Conservation (phyloP, 2,329 filamentous ascomycete genomes). For the Mollisia scopiformis region DNA sequence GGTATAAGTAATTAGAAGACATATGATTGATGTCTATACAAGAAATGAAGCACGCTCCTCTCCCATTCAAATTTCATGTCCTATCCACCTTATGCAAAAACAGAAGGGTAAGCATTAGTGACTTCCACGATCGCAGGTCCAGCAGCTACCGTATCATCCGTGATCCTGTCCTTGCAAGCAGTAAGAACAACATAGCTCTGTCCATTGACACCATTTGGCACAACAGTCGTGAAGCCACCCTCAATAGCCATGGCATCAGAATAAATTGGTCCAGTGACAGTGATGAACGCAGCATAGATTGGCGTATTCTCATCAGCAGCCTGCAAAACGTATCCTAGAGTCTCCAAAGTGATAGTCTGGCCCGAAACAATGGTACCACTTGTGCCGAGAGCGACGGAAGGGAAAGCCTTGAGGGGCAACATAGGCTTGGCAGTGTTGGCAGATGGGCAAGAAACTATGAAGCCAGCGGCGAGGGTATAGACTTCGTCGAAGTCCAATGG, state of each 20-base stretch:
- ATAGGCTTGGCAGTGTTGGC: conserved; percentile 43
- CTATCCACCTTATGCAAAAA: not conserved
- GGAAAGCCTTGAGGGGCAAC: conserved; percentile 64
- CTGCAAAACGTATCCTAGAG: conserved; percentile 28
- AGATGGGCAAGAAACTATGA: conserved; percentile 59
- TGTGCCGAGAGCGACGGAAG: conserved; percentile 43
- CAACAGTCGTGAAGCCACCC: conserved; percentile 31
- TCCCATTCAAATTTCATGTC: not conserved
- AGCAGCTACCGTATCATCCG: conserved; percentile 41
- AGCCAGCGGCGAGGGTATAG: conserved; percentile 65
- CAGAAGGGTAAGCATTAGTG: conserved; percentile 19
- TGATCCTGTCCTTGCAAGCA: conserved; percentile 37
- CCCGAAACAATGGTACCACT: conserved; percentile 22
- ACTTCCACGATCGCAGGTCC: conserved; percentile 39
- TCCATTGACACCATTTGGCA: conserved; percentile 40
- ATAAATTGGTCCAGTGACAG: conserved; percentile 42
- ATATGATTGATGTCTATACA: not conserved
- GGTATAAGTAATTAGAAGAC: not conserved
- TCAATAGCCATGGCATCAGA: conserved; percentile 29
- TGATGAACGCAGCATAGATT: conserved; percentile 43
- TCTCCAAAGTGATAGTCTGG: conserved; percentile 31
- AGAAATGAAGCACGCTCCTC: not conserved
- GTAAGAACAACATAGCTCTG: conserved; percentile 45
- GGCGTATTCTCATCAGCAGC: conserved; percentile 25
- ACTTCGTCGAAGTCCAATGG: conserved; percentile 61